Evolutionary conservation across 140 eudicot genomes (phyloP), one percentile per base, ranked within the genome.

Genomic region (Bidens hawaiensis): DNA sequence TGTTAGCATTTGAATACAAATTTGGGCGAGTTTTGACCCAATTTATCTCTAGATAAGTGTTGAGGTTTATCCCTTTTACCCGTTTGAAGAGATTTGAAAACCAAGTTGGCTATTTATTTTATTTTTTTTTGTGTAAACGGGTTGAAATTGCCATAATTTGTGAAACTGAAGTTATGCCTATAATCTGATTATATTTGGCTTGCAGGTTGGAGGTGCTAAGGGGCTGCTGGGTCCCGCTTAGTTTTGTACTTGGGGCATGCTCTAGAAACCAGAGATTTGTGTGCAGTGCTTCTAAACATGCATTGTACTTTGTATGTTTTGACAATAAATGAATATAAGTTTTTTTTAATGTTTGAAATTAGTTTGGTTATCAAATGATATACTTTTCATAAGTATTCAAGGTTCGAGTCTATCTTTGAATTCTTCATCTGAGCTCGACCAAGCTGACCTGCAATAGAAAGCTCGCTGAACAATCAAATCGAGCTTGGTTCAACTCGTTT

Each of bases 291-390:
- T 19, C 27, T 48, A 19, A 15, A 19, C 27, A 49, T 27, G 27
- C 55, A 52, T 24, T 52, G 59, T 52, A 24, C 34, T 50, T 50
- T 50, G 31, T 52, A 23, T 52, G 59, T 52, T 52, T 14, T 52
- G 59, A 23, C 59, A 52, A 52, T 52, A 52, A 52, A 52, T 24
- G 33, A 52, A 52, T 52, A 52, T 50, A 22, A 4, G 4, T 23
- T 52, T 24, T 52, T 13, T 25, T 12, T 52, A n/a, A 24, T 24
- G 16, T 24, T 13, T 18, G 53, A 47, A 17, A 51, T 23, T 22
- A 23, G 58, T 51, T 23, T 51, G 17, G 58, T 23, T 12, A 24
- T 22, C 23, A 23, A 52, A 52, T 12, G 34, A 5, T 11, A 24
- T 4, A 11, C 25, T 21, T 9, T 19, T 2, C 19, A 49, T 49